A percentile compares a stretch with the other conserved stretches of the same genome.
Conservation (phyloP, 108 stramenopile genomes). For the Pseudonitzschia multistriata region DNA sequence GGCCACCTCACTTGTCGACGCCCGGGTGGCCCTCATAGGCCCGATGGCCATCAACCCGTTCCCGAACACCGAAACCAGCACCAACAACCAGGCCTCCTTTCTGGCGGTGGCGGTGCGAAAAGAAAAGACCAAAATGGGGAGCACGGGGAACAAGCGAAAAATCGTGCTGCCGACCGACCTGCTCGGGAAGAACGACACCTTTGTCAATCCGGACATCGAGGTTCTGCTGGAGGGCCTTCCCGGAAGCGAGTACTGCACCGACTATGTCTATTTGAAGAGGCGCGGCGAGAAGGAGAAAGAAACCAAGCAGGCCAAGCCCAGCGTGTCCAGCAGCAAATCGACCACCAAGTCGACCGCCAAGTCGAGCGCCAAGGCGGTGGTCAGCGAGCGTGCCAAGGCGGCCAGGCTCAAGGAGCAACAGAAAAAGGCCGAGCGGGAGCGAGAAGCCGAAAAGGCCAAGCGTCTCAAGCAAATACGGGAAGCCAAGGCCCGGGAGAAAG, state of each 20-base stretch:
- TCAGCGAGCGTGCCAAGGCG: conserved; percentile 23
- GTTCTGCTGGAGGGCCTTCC: conserved; percentile 79
- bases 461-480: conserved; percentile 40
- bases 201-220: conserved; percentile 71
- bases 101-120: conserved; percentile 65
- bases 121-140: conserved; percentile 81
- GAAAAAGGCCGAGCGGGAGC: conserved; percentile 44
- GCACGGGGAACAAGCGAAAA: conserved; percentile 79
- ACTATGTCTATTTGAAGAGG: conserved; percentile 60
- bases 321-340: not conserved
- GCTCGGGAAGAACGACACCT: conserved; percentile 76
- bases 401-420: conserved; percentile 56
- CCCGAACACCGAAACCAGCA: conserved; percentile 42
- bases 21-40: conserved; percentile 54
- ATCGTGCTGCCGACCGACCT: conserved; percentile 67
- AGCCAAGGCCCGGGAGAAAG: conserved; percentile 34
- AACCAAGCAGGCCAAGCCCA: conserved; percentile 10
- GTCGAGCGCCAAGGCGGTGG: conserved; percentile 15
- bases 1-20: conserved; percentile 50
- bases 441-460: conserved; percentile 45
- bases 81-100: conserved; percentile 29
- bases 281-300: conserved; percentile 34
- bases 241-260: conserved; percentile 63
- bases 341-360: no score
- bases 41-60: conserved; percentile 77